These are phyloP conservation scores for Sporisorium exsertum DNA, from an alignment of 1,284 basidiomycete species.

Conservation along the genomic window DNA sequence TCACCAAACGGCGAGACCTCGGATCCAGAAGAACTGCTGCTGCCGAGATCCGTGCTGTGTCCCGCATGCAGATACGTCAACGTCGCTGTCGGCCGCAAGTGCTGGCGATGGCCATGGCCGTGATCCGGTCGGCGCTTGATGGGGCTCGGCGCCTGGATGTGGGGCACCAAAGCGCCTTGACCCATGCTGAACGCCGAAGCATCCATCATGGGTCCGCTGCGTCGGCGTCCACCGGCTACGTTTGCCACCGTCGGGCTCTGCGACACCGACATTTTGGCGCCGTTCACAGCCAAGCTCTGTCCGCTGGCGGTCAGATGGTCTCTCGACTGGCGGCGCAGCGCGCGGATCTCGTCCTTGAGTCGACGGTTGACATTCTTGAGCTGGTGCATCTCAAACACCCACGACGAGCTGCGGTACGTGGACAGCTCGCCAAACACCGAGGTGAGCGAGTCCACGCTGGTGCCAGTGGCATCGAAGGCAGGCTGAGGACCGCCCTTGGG, in stretches of 20 bases:
- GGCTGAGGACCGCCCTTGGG: slow-evolving; percentile 49
- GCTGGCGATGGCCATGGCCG: slow-evolving; percentile 53
- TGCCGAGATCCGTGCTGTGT: slow-evolving; percentile 42
- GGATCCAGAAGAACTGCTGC: slow-evolving; percentile 39
- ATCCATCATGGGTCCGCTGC: slow-evolving; percentile 22
- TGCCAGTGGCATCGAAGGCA: slow-evolving; percentile 42
- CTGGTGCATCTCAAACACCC: slow-evolving; percentile 66
- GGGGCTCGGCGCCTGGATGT: slow-evolving; percentile 39
- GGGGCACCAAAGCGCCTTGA: slow-evolving; percentile 14
- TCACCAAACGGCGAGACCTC: slow-evolving; percentile 43
- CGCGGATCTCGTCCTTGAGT: slow-evolving; percentile 61
- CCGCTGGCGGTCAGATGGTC: slow-evolving; percentile 27
- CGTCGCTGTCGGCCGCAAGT: slow-evolving; percentile 40
- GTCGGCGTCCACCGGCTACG: slow-evolving; percentile 17
- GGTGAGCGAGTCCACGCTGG: slow-evolving; percentile 44
- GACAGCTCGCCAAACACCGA: slow-evolving; percentile 64
- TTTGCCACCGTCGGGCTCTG: slow-evolving; percentile 24
- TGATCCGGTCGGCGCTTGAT: slow-evolving; percentile 51
- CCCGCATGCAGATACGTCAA: slow-evolving; percentile 37
- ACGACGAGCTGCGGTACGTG: slow-evolving; percentile 55
- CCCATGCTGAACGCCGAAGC: slow-evolving; percentile 5
- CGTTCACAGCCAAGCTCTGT: slow-evolving; percentile 12
- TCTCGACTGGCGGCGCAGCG: slow-evolving; percentile 45
- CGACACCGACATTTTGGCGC: slow-evolving; percentile 25
- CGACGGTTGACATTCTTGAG: slow-evolving; percentile 64